Evolutionary conservation across 208 protist genomes (phyloP), one percentile per base, ranked within the genome.

Genomic region (Zelonia costaricensis): DNA sequence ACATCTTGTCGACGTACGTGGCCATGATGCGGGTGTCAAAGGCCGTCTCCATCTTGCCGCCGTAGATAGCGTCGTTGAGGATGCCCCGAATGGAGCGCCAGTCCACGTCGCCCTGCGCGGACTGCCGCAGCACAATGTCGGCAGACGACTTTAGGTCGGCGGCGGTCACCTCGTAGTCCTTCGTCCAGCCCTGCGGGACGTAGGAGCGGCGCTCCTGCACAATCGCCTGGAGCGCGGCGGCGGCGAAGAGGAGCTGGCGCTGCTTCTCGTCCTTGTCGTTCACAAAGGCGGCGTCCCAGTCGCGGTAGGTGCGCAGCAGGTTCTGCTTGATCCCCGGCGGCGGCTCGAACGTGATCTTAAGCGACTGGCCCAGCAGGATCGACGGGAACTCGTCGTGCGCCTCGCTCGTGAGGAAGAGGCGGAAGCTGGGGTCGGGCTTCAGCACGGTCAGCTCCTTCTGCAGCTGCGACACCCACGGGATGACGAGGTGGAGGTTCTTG

Each of bases 401-500:
- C 79, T 99, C 97, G 22, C 82, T 98, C 20, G 98, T 99, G 27
- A 99, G 78, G 69, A 98, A 98, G 20, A 99, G 69, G 20, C 95
- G 85, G 75, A 99, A 99, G 25, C 90, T 74, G 15, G 64, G 22
- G 62, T 98, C 77, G 16, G 84, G 81, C 43, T 84, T 86, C 30
- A 98, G 71, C 20, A 82, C 53, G 45, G 79, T 91, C 40, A 99
- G 73, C 69, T 96, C 89, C 78, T 98, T 97, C 65, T 98, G 92
- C 45, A 98, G 82, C 44, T 72, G 40, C 5, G 80, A 67, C 40
- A 98, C 85, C 97, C 98, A 99, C 43, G 80, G 78, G 54, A 97
- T 89, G 30, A 98, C 97, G 16, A 99, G 83, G 69, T 99, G 97
- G 15, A 99, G 58, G 78, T 99, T 99, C 80, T 99, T 99, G 38